Conservation (phyloP, 352 stramenopile species). For the Globisporangium rhizosaccharum region DNA sequence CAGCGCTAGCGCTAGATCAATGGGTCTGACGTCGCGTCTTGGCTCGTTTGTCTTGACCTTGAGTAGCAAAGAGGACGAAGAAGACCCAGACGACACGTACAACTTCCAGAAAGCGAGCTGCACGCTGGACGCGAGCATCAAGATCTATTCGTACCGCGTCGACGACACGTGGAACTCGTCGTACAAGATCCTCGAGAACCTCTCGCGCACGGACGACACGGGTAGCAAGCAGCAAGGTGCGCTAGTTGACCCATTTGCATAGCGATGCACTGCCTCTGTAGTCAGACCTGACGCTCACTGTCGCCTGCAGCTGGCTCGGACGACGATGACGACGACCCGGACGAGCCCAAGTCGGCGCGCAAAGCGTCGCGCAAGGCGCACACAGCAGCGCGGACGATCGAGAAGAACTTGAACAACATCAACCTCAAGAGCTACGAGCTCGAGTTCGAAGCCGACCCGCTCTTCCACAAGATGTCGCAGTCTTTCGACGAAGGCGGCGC, state of each 20-base stretch:
- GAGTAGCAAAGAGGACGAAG: slow-evolving; percentile 23
- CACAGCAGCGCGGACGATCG: slow-evolving; percentile 62
- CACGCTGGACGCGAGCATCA: slow-evolving; percentile 97
- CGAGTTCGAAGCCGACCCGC: slow-evolving; percentile 85
- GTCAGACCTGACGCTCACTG: neutral
- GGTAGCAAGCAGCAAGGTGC: slow-evolving; percentile 27
- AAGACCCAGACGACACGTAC: slow-evolving; percentile 53
- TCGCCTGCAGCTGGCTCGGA: slow-evolving; percentile 13
- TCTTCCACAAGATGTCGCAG: slow-evolving; percentile 93
- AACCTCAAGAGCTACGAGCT: slow-evolving; percentile 83
- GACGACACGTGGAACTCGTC: slow-evolving; percentile 97
- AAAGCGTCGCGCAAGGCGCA: slow-evolving; percentile 36
- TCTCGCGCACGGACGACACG: slow-evolving; percentile 83
- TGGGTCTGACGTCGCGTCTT: neutral
- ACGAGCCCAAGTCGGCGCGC: slow-evolving; percentile 22
- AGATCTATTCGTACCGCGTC: slow-evolving; percentile 99
- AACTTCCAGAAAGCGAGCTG: slow-evolving; percentile 98
- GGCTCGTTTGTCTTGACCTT: neutral
- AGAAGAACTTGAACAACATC: slow-evolving; percentile 87
- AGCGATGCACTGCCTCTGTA: neutral
- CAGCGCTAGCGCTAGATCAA: too few species aligned
- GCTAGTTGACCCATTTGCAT: neutral
- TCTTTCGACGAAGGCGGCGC: slow-evolving; percentile 90
- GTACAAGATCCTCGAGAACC: slow-evolving; percentile 97
- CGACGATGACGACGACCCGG: slow-evolving; percentile 22